Base-by-base conservation (phyloP, 805 yeast species). In the Pichia deserticola region DNA sequence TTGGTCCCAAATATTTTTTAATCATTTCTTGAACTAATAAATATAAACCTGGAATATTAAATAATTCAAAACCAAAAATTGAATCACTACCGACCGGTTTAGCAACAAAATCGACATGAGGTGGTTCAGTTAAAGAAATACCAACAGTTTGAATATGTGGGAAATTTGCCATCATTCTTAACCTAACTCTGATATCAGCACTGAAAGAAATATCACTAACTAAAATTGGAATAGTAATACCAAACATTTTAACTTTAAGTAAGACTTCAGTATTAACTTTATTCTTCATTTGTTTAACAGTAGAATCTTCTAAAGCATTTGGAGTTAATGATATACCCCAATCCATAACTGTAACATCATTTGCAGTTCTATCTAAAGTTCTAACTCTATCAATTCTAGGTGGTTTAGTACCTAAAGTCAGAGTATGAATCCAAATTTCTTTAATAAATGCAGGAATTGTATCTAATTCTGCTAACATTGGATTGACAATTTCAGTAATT, bases 291-390 rank as follows among this genome's bases (percentile, higher is more conserved):
- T 93, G 97, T 60, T 92, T 87, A 30, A 82, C 81, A 49, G 89
- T 88, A 58, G 89, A 72, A 66, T 93, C 99, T 40, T 85, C 84
- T 45, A 80, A 67, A 38, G 89, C 86, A 67, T 88, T 89, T n/a
- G 99, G 99, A 30, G 88, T 85, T 71, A 90, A 88, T 1, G 97
- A 86, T 41, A 86, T 78, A 40, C 82, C 85, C 97, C 97, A 92
- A 68, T 93, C 99, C 97, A 93, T 93, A 47, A 95, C 97, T 10
- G 92, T 95, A 47, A 93, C 84, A 62, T 92, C 97, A 54, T 85
- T 86, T 33, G 81, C 83, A n/a, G 97, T 92, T 54, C 92, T 87
- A 44, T 84, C 86, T 61, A 89, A 79, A 3, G 97, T 87, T 63
- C 93, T 87, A 20, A 92, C 97, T 54, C 75, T 75, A 62, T 93